Base-by-base conservation (phyloP, 805 yeast genomes). In the Metschnikowia sp. region DNA sequence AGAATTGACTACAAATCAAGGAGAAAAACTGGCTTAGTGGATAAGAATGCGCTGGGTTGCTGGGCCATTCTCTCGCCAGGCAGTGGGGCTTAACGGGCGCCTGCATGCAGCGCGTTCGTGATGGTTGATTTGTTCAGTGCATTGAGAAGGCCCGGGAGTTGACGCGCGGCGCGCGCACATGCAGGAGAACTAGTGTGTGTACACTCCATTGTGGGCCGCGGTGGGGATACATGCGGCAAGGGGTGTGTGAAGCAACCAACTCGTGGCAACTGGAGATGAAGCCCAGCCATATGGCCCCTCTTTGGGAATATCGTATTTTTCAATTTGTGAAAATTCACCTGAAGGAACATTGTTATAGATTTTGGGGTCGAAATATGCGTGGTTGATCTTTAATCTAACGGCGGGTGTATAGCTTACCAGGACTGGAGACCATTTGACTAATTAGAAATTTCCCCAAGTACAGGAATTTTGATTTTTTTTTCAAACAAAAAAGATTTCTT, bases 101-200 rank as follows among this genome's bases (percentile, higher is more conserved):
- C 45, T 42, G 45, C 39, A 42, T 19, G 11, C 35, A 30, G 33
- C 26, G 18, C 33, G 19, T 10, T 9, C n/a, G 12, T 11, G 13
- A 31, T 29, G 40, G 18, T 36, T 9, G 33, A 26, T 26, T 22
- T 34, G 38, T 40, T 22, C 44, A 28, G 26, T 34, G 44, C 44
- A 29, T 30, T 35, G 39, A 35, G 35, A 9, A 10, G 42, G 36
- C 42, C 19, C 8, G 29, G 15, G n/a, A 26, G 11, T 10, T 3
- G 39, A 26, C 45, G 45, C 45, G 45, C 45, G 45, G 42, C 36
- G 41, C 29, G 26, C 22, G 10, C 34, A 19, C n/a, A 29, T 29
- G 35, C 39, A 42, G 39, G 36, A 39, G 9, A 31, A 15, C 3
- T 7, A 7, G n/a, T 4, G 19, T 10, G 28, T 39, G 32, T 39